Percentiles rank a stretch among this genome's conserved stretches.
These are phyloP conservation scores for Phytophthora megakarya DNA, from an alignment of 352 stramenopile species.

Conservation along the genomic window DNA sequence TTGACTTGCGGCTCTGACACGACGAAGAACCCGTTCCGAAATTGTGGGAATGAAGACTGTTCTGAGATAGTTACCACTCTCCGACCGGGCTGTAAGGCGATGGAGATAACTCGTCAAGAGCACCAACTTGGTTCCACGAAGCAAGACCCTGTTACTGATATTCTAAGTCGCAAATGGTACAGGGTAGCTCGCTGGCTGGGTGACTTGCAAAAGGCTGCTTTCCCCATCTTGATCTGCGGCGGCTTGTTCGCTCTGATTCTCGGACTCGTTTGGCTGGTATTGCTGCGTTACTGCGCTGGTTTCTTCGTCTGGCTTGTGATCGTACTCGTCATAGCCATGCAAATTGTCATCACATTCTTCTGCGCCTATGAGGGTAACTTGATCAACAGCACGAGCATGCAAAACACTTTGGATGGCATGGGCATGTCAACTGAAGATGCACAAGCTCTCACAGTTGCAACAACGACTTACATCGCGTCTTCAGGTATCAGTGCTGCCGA, in stretches of 20 bases:
- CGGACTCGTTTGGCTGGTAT: slow-evolving; percentile 75
- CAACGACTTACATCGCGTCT: slow-evolving; percentile 62
- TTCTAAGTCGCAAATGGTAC: slow-evolving; percentile 71
- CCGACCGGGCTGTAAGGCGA: slow-evolving; percentile 55
- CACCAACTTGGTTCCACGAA: slow-evolving; percentile 46
- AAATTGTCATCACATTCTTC: slow-evolving; percentile 76
- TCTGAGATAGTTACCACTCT: slow-evolving; percentile 43
- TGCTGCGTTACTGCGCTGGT: slow-evolving; percentile 76
- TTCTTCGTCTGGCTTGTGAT: slow-evolving; percentile 85
- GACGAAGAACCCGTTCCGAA: slow-evolving; percentile 52
- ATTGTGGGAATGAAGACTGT: slow-evolving; percentile 60
- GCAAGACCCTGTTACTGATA: slow-evolving; percentile 55
- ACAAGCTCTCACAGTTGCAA: slow-evolving; percentile 37
- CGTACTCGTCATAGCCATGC: slow-evolving; percentile 63
- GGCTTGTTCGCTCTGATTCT: slow-evolving; percentile 67
- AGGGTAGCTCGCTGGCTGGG: slow-evolving; percentile 77
- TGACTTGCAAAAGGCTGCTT: slow-evolving; percentile 76
- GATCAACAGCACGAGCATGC: slow-evolving; percentile 52
- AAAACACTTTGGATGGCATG: slow-evolving; percentile 56
- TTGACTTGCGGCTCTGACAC: slow-evolving; percentile 48
- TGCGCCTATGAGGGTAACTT: slow-evolving; percentile 76
- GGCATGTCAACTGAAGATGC: slow-evolving; percentile 47
- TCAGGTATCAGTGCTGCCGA: slow-evolving; percentile 49
- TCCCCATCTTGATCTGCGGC: slow-evolving; percentile 80
- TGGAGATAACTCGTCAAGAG: slow-evolving; percentile 54